phyloP scores from a whole-genome alignment of 805 yeast genomes.

The Candida boleticola region DNA sequence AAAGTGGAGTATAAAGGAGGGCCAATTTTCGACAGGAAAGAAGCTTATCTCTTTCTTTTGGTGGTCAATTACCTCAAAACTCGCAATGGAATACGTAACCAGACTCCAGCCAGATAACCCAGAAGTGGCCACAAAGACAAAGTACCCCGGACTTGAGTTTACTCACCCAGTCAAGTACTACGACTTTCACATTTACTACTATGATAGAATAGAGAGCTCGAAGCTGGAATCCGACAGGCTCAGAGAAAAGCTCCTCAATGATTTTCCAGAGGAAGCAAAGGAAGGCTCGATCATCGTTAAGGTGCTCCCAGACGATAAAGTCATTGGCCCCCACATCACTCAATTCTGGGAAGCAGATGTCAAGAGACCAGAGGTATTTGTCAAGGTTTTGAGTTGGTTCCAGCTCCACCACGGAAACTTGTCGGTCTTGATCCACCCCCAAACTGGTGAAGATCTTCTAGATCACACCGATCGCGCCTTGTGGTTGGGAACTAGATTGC shows the following conservation, averaged over 20 bases:
- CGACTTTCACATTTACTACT: conserved; percentile 33
- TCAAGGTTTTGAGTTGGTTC: conserved; percentile 27
- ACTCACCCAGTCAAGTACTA: conserved; percentile 26
- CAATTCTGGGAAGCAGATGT: conserved; percentile 37
- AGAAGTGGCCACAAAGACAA: conserved; percentile 17
- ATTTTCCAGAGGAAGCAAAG: conserved; percentile 20
- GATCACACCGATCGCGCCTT: conserved; percentile 29
- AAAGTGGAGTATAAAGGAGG: too few relatives aligned
- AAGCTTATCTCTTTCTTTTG: too few relatives aligned
- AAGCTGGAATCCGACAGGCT: conserved; percentile 20
- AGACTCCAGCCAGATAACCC: conserved; percentile 16
- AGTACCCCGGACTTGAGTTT: conserved; percentile 15
- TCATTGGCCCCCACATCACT: conserved; percentile 31
- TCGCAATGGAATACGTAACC: conserved; percentile 30
- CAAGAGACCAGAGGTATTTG: conserved; percentile 27
- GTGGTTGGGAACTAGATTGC: conserved; percentile 27
- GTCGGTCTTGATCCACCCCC: conserved; percentile 33
- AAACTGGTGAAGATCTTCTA: conserved; percentile 25
- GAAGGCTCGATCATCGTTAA: conserved; percentile 30
- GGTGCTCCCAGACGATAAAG: conserved; percentile 21
- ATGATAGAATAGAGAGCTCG: conserved; percentile 16
- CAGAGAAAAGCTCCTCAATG: conserved; percentile 18
- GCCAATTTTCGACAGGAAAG: too few relatives aligned
- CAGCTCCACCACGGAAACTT: conserved; percentile 28
- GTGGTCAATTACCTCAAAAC: too few relatives aligned